Conservation (phyloP, 768 basidiomycete species). For the Pulveroboletus frians region DNA sequence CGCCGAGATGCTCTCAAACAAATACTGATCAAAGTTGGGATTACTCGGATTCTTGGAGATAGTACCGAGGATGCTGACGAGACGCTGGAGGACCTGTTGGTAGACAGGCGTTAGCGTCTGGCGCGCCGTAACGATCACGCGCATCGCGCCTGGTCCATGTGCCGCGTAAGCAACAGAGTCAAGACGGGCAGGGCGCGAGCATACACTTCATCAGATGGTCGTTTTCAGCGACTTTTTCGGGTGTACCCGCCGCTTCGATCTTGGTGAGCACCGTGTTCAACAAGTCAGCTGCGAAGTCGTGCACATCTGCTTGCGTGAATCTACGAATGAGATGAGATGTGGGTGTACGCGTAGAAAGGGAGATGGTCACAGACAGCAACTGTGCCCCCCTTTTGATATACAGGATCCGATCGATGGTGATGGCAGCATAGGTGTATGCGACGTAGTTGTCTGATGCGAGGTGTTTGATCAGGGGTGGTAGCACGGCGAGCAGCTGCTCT, state of each 20-base stretch:
- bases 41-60: conserved; percentile 97
- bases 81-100: conserved; percentile 58
- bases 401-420: conserved; percentile 93
- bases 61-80: conserved; percentile 79
- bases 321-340: conserved; percentile 34
- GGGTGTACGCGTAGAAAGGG: not conserved
- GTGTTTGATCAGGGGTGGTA: conserved; percentile 81
- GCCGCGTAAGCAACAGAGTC: not conserved
- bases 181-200: conserved; percentile 16
- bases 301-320: conserved; percentile 84
- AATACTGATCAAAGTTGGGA: conserved; percentile 95
- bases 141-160: conserved; percentile 73
- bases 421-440: conserved; percentile 92
- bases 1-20: conserved; percentile 94
- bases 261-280: conserved; percentile 68
- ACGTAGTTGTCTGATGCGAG: conserved; percentile 84
- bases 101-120: conserved; percentile 68
- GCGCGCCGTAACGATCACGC: conserved; percentile 85
- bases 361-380: conserved; percentile 53
- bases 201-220: conserved; percentile 97
- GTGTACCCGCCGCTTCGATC: conserved; percentile 71
- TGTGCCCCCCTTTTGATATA: conserved; percentile 79
- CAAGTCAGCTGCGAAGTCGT: conserved; percentile 72
- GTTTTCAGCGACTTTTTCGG: conserved; percentile 95
- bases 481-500: conserved; percentile 84